Evolutionary conservation across 129 eudicot genomes (phyloP).

Genomic region (Artemisia tridentata): DNA sequence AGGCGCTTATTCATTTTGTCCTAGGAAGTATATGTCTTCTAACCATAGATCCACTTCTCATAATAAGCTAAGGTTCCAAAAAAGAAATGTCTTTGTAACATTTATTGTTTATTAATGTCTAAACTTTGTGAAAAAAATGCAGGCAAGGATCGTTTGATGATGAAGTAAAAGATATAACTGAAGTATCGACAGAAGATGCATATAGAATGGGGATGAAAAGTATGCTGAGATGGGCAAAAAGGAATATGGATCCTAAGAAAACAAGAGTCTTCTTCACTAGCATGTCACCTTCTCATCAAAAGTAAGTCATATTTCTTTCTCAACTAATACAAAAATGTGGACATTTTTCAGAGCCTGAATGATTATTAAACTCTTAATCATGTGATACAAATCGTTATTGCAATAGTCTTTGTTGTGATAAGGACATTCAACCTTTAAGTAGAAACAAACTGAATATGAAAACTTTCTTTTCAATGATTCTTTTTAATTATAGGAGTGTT

Average conservation of each 20-base stretch:
- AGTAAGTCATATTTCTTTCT: slow-evolving; percentile 41
- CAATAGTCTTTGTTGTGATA: too few species aligned
- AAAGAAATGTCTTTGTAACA: too few species aligned
- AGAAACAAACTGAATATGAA: neutral
- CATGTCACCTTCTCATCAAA: slow-evolving; percentile 96
- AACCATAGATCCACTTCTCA: too few species aligned
- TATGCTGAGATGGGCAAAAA: slow-evolving; percentile 89
- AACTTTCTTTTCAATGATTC: neutral
- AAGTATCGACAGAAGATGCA: slow-evolving; percentile 79
- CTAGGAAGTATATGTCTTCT: too few species aligned
- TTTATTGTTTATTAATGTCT: neutral
- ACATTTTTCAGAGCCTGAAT: too few species aligned
- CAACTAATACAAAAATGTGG: neutral
- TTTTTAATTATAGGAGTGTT: slow-evolving; percentile 42
- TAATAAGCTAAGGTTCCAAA: too few species aligned
- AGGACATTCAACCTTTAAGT: neutral
- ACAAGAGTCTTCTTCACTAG: slow-evolving; percentile 88
- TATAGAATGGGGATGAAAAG: slow-evolving; percentile 84
- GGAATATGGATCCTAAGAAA: slow-evolving; percentile 76
- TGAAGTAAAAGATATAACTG: slow-evolving; percentile 55
- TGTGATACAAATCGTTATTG: too few species aligned
- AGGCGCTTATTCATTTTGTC: too few species aligned
- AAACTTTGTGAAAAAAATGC: neutral
- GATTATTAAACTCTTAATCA: too few species aligned
- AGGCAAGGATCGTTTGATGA: slow-evolving; percentile 93